phyloP scores from a whole-genome alignment of 2,329 filamentous ascomycete species.

The Clonostachys chloroleuca region DNA sequence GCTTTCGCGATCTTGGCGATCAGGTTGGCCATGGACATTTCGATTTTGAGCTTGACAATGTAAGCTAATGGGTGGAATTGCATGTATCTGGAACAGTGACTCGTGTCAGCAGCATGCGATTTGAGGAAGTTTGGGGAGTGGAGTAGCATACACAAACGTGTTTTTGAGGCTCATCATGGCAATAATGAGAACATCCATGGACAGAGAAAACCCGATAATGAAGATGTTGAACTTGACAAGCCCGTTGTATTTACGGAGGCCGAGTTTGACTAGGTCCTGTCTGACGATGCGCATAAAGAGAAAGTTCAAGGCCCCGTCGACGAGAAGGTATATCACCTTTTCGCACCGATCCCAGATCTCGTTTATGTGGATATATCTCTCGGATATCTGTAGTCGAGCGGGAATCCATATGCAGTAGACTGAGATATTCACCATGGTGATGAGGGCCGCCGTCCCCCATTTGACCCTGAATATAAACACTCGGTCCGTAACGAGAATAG shows the following conservation, averaged over 20 bases:
- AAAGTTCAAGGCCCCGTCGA: constrained; percentile 41
- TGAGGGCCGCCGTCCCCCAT: constrained; percentile 36
- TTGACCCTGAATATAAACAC: constrained; percentile 32
- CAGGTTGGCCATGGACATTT: constrained; percentile 44
- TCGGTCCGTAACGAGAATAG: constrained; percentile 37
- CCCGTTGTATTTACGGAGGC: constrained; percentile 40
- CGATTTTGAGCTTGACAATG: constrained; percentile 42
- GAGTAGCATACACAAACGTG: constrained; percentile 12
- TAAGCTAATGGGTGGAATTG: constrained; percentile 39
- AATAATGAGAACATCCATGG: constrained; percentile 16
- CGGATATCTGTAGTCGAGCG: constrained; percentile 33
- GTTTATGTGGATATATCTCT: constrained; percentile 37
- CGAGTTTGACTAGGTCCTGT: constrained; percentile 35
- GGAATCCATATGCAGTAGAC: constrained; percentile 53
- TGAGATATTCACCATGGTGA: constrained; percentile 44
- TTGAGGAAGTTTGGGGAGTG: fast-evolving
- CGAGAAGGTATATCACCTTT: constrained; percentile 43
- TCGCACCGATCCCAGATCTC: constrained; percentile 46
- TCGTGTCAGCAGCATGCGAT: constrained; percentile 11
- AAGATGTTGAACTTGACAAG: constrained; percentile 27
- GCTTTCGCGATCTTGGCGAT: constrained; percentile 20
- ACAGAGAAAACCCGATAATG: constrained; percentile 15
- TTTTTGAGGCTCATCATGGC: constrained; percentile 18
- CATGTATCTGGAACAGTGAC: constrained; percentile 20
- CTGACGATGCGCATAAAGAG: constrained; percentile 44